Evolutionary conservation across 805 yeast species (phyloP).

Genomic region (Torulaspora franciscae): DNA sequence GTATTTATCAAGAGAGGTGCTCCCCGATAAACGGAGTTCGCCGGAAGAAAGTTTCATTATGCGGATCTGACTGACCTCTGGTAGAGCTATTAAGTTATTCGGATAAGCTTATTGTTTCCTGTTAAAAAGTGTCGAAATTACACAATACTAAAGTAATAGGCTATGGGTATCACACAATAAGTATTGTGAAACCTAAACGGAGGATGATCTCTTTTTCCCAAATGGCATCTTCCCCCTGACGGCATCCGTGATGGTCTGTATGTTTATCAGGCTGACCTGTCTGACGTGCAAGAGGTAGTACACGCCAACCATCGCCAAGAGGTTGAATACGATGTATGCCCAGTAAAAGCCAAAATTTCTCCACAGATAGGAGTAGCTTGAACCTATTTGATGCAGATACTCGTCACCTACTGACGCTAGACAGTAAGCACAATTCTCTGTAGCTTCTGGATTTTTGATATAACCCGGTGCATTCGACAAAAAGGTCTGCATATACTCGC

Average conservation of each 20-base stretch:
- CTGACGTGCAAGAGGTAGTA: slow-evolving; percentile 30
- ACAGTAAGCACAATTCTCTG: slow-evolving; percentile 49
- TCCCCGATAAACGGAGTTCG: too few relatives aligned
- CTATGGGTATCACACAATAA: neutral
- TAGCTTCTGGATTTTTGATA: slow-evolving; percentile 47
- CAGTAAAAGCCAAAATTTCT: slow-evolving; percentile 61
- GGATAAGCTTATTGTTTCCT: too few relatives aligned
- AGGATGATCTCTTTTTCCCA: neutral
- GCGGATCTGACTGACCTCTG: too few relatives aligned
- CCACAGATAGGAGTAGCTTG: slow-evolving; percentile 51
- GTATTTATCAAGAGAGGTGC: neutral
- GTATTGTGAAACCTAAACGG: neutral
- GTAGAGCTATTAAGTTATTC: too few relatives aligned
- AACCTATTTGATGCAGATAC: slow-evolving; percentile 41
- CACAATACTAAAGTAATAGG: neutral
- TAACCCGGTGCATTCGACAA: slow-evolving; percentile 49
- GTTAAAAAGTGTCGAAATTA: too few relatives aligned
- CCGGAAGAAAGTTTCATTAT: too few relatives aligned
- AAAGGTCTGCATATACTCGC: slow-evolving; percentile 45
- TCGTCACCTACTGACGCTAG: slow-evolving; percentile 44
- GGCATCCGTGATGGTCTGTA: neutral
- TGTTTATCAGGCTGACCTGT: slow-evolving; percentile 13
- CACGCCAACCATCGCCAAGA: slow-evolving; percentile 39
- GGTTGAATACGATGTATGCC: slow-evolving; percentile 52
- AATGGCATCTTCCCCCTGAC: slow-evolving; percentile 4